Evolutionary conservation across 495 filamentous ascomycete species (phyloP), one percentile per base, ranked within the genome.

Genomic region (Glonium stellatum): DNA sequence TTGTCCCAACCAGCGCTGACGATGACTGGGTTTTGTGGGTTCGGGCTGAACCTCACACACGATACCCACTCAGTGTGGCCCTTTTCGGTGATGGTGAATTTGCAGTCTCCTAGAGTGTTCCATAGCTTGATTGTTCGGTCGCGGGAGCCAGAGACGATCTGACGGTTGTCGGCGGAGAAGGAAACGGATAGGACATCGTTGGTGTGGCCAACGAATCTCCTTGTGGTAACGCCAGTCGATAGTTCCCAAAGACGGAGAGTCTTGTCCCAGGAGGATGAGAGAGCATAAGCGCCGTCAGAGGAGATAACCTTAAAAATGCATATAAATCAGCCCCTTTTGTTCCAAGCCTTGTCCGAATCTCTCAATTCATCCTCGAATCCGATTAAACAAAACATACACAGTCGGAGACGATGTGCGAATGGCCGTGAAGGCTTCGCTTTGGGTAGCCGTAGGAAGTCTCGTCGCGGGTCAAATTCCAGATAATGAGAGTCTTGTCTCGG

Each of bases 101-200:
- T 99, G 90, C 93, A 99, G 84, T 99, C 93, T 76, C 93, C 93
- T 55, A 99, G 90, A 70, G 93, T 99, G 83, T 99, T 99, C 93
- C 93, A 99, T 67, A 99, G 85, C 88, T 97, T 99, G 86, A 99
- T 99, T 71, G 87, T 89, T 72, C 91, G 86, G 80, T 99, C 93
- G 73, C 93, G 90, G 48, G 93, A 97, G 61, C 91, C 93, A 64
- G 93, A 97, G 72, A 99, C 93, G 80, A 99, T 99, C 84, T 99
- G 93, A 74, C 93, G 90, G 87, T 99, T 99, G 83, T 99, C 93
- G 84, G 93, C 93, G 72, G 93, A 99, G 89, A 99, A 99, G 69
- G 92, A 97, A 74, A 99, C 93, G 77, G 93, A 97, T 73, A 99
- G 92, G 69, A 99, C 92, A 69, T 99, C 93, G 82, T 93, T 95